These are phyloP conservation scores for Arxiozyma bovina DNA, from an alignment of 1,139 yeast genomes.

Conservation along the genomic window DNA sequence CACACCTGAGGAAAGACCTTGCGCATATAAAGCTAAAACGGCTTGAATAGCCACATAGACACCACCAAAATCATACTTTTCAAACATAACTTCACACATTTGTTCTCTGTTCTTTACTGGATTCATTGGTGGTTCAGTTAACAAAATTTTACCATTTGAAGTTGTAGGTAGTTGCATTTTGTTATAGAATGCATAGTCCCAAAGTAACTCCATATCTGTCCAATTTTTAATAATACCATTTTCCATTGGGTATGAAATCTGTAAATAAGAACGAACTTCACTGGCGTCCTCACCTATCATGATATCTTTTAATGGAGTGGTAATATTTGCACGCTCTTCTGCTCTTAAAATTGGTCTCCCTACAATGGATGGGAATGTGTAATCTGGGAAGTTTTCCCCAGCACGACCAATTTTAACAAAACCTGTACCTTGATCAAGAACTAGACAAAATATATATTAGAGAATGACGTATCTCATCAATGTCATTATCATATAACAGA, in stretches of 20 bases:
- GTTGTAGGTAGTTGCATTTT: constrained; percentile 71
- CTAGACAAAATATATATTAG: constrained; percentile 31
- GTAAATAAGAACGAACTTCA: constrained; percentile 79
- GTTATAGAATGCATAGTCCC: constrained; percentile 97
- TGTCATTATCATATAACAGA: background rate
- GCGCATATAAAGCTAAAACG: constrained; percentile 92
- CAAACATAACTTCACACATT: constrained; percentile 92
- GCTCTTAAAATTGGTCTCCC: constrained; percentile 97
- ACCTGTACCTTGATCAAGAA: constrained; percentile 98
- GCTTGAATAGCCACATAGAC: constrained; percentile 98
- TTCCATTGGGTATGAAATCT: constrained; percentile 95
- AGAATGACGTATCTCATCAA: background rate
- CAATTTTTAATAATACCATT: constrained; percentile 95
- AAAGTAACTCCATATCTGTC: constrained; percentile 97
- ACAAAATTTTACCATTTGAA: constrained; percentile 66
- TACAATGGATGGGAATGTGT: constrained; percentile 95
- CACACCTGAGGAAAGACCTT: constrained; percentile 95
- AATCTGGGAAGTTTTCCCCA: constrained; percentile 95
- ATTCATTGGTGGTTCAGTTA: constrained; percentile 98
- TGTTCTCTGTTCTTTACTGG: constrained; percentile 61
- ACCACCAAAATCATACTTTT: constrained; percentile 89
- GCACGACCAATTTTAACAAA: constrained; percentile 92
- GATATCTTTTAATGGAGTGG: constrained; percentile 56
- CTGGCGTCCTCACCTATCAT: constrained; percentile 98
- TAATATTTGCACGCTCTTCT: constrained; percentile 72